phyloP scores from a whole-genome alignment of 2,329 filamentous ascomycete genomes.

The Blastomyces silverae region DNA sequence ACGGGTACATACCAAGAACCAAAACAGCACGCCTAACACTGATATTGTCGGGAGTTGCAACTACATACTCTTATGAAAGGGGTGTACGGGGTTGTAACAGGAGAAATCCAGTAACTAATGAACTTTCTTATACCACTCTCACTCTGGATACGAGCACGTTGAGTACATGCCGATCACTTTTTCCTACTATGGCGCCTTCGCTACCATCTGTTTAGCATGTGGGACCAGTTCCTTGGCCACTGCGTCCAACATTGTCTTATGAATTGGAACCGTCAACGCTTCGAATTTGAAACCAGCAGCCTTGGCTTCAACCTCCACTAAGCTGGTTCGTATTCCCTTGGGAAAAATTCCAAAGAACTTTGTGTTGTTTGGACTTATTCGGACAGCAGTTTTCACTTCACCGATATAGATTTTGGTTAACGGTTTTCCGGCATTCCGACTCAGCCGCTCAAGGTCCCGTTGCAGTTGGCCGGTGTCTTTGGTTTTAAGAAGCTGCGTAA shows the following conservation, averaged over 20 bases:
- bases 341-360: constrained; percentile 1
- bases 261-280: background rate
- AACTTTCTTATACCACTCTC: background rate
- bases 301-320: background rate
- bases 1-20: background rate
- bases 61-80: background rate
- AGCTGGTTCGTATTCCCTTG: background rate
- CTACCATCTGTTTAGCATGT: background rate
- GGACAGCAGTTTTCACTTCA: background rate
- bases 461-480: constrained; percentile 1
- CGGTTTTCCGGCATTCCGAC: background rate
- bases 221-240: background rate
- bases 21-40: background rate
- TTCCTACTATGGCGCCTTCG: background rate
- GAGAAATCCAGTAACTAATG: background rate
- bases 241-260: background rate
- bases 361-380: background rate
- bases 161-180: background rate
- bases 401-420: background rate
- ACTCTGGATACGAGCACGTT: background rate
- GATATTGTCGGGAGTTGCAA: background rate
- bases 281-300: constrained; percentile 1
- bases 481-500: background rate
- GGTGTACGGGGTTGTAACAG: background rate
- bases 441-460: background rate